phyloP scores from a whole-genome alignment of 2,329 filamentous ascomycete species.

The Sclerotinia glacialis region DNA sequence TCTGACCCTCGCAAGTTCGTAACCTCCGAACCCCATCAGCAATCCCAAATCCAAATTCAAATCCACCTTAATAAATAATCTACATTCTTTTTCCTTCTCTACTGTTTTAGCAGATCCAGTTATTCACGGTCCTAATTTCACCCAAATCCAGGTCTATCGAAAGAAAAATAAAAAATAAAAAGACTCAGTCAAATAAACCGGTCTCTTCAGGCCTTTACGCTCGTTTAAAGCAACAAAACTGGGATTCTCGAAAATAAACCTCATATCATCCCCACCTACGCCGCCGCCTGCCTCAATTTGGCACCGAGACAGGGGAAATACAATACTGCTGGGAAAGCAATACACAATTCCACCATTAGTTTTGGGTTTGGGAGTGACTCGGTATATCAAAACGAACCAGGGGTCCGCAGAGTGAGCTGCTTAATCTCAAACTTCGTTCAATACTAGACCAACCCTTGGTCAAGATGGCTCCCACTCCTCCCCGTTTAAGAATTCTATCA shows the following conservation, averaged over 20 bases:
- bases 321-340: constrained; percentile 14
- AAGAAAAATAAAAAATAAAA: constrained; percentile 1
- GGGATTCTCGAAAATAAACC: constrained; percentile 11
- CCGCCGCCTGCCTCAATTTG: constrained; percentile 12
- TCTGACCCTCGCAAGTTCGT: constrained; percentile 14
- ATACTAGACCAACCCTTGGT: constrained; percentile 27
- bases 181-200: not conserved
- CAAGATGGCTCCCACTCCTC: constrained; percentile 40
- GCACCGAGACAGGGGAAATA: constrained; percentile 17
- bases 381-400: constrained; percentile 26
- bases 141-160: constrained; percentile 7
- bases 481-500: constrained; percentile 41
- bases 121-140: constrained; percentile 4
- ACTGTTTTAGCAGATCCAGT: constrained; percentile 1
- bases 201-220: constrained; percentile 18
- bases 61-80: constrained; percentile 14
- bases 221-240: constrained; percentile 17
- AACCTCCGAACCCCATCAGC: constrained; percentile 14
- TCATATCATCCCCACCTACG: not conserved
- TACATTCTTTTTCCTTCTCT: constrained; percentile 15
- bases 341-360: constrained; percentile 15
- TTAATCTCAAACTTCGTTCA: constrained; percentile 32
- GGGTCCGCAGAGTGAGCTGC: constrained; percentile 29
- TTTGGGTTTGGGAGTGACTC: constrained; percentile 28
- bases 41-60: constrained; percentile 4